Evolutionary conservation across 2,329 filamentous ascomycete species (phyloP).

Genomic region (Hypomyces rosellus): DNA sequence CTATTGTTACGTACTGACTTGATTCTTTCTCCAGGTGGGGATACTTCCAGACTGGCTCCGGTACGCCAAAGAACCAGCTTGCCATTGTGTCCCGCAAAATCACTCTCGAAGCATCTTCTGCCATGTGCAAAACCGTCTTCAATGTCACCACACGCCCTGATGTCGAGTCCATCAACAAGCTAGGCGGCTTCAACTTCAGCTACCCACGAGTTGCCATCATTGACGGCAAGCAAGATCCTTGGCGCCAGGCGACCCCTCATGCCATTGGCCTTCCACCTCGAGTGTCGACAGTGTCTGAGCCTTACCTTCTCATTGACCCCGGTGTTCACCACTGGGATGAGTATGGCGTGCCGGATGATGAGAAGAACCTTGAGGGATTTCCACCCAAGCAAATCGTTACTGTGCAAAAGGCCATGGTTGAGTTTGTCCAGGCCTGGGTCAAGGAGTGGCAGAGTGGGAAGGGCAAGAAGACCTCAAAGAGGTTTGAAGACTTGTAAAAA

Average conservation of each 20-base stretch:
- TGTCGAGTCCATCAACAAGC: conserved; percentile 63
- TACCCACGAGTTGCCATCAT: conserved; percentile 71
- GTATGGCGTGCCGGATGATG: conserved; percentile 51
- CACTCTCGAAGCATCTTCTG: conserved; percentile 54
- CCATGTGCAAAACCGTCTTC: conserved; percentile 62
- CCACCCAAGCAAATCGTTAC: conserved; percentile 54
- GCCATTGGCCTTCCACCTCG: conserved; percentile 54
- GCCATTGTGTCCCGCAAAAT: conserved; percentile 68
- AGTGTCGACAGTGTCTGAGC: conserved; percentile 56
- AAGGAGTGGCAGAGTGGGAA: conserved; percentile 44
- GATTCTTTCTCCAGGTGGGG: conserved; percentile 59
- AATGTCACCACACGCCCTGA: conserved; percentile 60
- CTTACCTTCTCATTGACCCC: conserved; percentile 65
- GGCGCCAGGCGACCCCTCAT: conserved; percentile 68
- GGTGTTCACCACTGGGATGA: conserved; percentile 80
- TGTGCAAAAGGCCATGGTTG: conserved; percentile 51
- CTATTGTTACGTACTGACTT: conserved; percentile 17
- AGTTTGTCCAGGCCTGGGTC: conserved; percentile 63
- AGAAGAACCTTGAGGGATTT: conserved; percentile 51
- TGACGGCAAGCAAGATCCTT: conserved; percentile 74
- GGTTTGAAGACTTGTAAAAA: conserved; percentile 2
- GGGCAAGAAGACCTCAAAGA: not conserved
- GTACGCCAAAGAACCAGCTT: conserved; percentile 55
- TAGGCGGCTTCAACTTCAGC: conserved; percentile 65
- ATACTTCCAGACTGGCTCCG: conserved; percentile 67